Evolutionary conservation across 202 grass and related monocot genomes (phyloP), one percentile per base, ranked within the genome.

Genomic region (Elaeis oleifera): DNA sequence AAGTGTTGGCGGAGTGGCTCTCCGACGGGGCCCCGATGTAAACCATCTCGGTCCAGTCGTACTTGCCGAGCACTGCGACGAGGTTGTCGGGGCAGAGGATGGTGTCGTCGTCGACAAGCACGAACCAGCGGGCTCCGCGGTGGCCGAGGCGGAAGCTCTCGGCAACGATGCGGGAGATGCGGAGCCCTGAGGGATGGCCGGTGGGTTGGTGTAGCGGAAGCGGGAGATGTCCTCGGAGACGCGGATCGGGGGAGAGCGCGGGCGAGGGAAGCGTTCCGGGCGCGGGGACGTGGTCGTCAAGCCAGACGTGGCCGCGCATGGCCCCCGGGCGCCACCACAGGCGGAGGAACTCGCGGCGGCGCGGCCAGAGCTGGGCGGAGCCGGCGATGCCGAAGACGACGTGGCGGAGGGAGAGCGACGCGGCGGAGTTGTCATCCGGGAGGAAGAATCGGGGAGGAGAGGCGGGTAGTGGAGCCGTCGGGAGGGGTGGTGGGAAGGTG

Each of bases 101-200:
- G 27, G 94, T 92, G 67, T 99, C 88, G 61, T 99, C 94, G 68
- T 99, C 94, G 61, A 89, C 94, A 21, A 99, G 82, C 58, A 92
- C 85, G 27, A 99, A 79, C 94, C 94, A 99, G 18, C 94, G 73
- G 4, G 72, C 85, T 0, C 69, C 72, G 2, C 19, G 6, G 28
- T 58, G 75, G 23, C 56, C 79, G 50, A 90, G 82, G 1, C 82
- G 84, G 62, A 99, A 84, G 60, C 77, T 87, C 77, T 99, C 94
- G 19, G 84, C 82, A 4, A 81, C 74, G 71, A 97, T 97, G 58
- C 88, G 80, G 7, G 94, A 79, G 77, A 99, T 92, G 71, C 94
- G 85, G 70, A 99, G 88, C 6, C 94, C 88, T 0, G 94, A 99
- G 3, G 94, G 94, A 77, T 99, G 94, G 56, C 94, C 88, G 1